Evolutionary conservation across 257 asterid genomes (phyloP).

Genomic region (Leptodermis oblonga): DNA sequence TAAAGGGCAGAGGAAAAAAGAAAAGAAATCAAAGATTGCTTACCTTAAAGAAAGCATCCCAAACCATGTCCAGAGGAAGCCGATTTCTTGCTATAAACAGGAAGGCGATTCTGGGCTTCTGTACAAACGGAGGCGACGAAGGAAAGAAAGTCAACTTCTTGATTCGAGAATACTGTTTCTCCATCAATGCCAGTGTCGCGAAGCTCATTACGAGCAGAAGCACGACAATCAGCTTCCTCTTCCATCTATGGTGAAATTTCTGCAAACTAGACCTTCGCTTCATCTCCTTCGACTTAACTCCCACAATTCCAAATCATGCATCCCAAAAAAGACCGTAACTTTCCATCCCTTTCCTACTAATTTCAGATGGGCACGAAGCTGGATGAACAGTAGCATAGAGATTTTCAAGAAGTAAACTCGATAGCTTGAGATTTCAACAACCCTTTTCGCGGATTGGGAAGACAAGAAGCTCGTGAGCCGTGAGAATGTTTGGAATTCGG

Average conservation of each 20-base stretch:
- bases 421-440: background rate
- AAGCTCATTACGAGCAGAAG: conserved; percentile 48
- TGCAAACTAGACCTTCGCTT: conserved; percentile 39
- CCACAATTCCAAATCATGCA: background rate
- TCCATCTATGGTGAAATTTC: conserved; percentile 68
- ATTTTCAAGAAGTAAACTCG: background rate
- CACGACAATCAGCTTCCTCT: conserved; percentile 46
- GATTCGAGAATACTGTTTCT: conserved; percentile 53
- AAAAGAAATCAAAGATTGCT: conserved; percentile 3
- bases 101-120: conserved; percentile 71
- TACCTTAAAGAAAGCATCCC: conserved; percentile 89
- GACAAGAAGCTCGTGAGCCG: conserved; percentile 17
- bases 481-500: background rate
- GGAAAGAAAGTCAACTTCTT: conserved; percentile 30
- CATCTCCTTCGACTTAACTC: conserved; percentile 13
- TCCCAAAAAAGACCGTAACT: background rate
- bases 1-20: background rate
- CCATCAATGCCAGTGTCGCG: conserved; percentile 59
- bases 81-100: conserved; percentile 89
- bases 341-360: background rate
- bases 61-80: conserved; percentile 68
- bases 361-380: background rate
- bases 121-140: conserved; percentile 41
- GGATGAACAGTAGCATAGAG: background rate
- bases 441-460: background rate